These are phyloP conservation scores for Metschnikowia similis DNA, from an alignment of 805 yeast genomes.

Conservation along the genomic window DNA sequence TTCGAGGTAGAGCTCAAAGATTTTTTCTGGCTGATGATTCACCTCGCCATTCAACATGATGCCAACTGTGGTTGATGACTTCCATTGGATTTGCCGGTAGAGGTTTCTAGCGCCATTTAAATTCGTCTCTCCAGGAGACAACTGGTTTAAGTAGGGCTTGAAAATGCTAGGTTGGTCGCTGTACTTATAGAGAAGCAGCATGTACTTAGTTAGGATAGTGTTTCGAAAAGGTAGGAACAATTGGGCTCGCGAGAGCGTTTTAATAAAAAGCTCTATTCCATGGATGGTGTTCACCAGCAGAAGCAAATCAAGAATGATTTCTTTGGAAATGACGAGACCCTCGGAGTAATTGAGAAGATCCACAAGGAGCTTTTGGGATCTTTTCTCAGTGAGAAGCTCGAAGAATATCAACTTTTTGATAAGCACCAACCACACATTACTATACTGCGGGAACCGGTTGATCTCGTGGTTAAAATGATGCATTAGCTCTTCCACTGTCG, in stretches of 20 bases:
- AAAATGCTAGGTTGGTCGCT: constrained; percentile 12
- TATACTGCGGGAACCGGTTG: constrained; percentile 19
- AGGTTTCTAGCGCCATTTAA: constrained; percentile 25
- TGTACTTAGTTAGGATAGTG: constrained; percentile 27
- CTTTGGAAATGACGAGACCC: constrained; percentile 28
- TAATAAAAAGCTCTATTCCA: constrained; percentile 21
- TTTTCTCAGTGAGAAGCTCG: constrained; percentile 26
- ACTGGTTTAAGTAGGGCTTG: constrained; percentile 13
- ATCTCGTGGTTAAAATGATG: constrained; percentile 31
- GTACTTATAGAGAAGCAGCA: constrained; percentile 16
- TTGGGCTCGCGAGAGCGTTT: constrained; percentile 8
- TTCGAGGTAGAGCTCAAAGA: constrained; percentile 26
- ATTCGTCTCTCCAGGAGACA: constrained; percentile 9
- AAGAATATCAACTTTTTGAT: constrained; percentile 29
- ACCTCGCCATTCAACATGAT: constrained; percentile 37
- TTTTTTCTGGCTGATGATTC: constrained; percentile 21
- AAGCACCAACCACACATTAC: constrained; percentile 34
- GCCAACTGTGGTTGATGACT: constrained; percentile 28
- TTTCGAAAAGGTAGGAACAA: constrained; percentile 15
- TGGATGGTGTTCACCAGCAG: constrained; percentile 26
- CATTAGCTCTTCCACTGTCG: constrained; percentile 32
- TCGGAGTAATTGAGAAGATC: constrained; percentile 23
- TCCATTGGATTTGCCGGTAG: constrained; percentile 20
- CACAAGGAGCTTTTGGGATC: constrained; percentile 25
- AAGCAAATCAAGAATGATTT: constrained; percentile 26